Base-by-base conservation (phyloP, 805 yeast genomes). In the Hyphopichia homilentoma region DNA sequence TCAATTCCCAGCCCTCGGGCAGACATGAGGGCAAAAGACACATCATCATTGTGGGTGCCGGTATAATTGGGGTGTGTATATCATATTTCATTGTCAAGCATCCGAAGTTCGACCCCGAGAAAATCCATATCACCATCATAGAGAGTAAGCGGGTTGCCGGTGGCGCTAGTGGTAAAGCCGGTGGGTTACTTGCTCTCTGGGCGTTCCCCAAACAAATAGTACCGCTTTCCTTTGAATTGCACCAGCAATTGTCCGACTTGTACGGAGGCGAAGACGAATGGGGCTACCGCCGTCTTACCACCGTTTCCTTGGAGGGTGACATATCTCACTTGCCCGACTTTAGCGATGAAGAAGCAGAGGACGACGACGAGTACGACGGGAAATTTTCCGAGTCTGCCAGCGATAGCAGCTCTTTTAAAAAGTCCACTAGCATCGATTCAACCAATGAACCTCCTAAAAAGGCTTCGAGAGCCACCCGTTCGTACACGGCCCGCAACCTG, bases 131-230 rank as follows among this genome's bases (percentile, higher is more conserved):
- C 42, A 84, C 96, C 5, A 74, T 90, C 13, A 54, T 93, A 9
- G 98, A 90, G 57, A 79, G 90, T 32, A 86, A 85, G 41, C 70
- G 95, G 48, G 95, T 94, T 5, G 98, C 97, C 0, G 95, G 96
- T 32, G 97, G 96, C 29, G 97, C 98, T 13, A 77, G 87, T 25
- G 98, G 98, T 34, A 93, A 90, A 50, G 97, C 98, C 5, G 98
- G 97, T 27, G 98, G 98, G 0, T 68, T 90, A 30, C 61, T 90
- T 31, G 97, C 97, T 1, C 72, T 84, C 15, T 89, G 97, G 95
- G 97, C 97, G 0, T 93, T 93, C 58, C 98, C 98, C 1, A 88
- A 83, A 47, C 96, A 86, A 56, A 77, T 90, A 31, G 97, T 88
- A 6, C 93, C 95, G 0, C 66, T 90, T 34, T 81, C 94, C 29